Conservation (phyloP, 225 moss, liverwort and hornwort species). For the Pseudisothecium myosuroides region DNA sequence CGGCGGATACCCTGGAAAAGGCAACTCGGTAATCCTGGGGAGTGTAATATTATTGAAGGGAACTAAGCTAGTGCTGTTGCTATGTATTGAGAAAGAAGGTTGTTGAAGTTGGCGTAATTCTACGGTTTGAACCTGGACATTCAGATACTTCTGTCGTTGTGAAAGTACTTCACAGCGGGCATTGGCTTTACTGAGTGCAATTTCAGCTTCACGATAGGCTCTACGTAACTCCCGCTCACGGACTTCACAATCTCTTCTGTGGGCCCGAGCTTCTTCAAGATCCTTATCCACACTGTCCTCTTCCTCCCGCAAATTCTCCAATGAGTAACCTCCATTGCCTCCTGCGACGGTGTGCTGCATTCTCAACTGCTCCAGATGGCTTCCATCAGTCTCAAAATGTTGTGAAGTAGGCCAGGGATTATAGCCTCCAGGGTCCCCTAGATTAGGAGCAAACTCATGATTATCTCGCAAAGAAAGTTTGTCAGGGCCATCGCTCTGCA, state of each 20-base stretch:
- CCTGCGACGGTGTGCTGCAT: neutral
- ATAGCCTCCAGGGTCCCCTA: neutral
- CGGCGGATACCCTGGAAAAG: neutral
- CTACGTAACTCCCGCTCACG: conserved; percentile 50
- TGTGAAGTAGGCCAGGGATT: neutral
- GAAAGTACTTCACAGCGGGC: conserved; percentile 40
- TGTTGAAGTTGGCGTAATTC: conserved; percentile 20
- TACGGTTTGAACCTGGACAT: conserved; percentile 40
- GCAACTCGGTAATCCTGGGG: conserved; percentile 5
- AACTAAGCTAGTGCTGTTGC: conserved; percentile 6
- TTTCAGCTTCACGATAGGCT: conserved; percentile 56
- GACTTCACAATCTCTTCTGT: conserved; percentile 50
- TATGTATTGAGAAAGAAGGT: conserved; percentile 3
- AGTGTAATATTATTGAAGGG: neutral
- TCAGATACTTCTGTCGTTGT: conserved; percentile 38
- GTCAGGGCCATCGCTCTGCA: neutral
- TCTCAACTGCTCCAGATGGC: conserved; percentile 2
- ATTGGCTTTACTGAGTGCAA: conserved; percentile 42
- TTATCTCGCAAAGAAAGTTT: neutral
- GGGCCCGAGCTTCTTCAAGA: conserved; percentile 53
- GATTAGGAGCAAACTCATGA: neutral
- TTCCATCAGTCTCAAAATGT: neutral
- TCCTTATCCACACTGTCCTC: conserved; percentile 63
- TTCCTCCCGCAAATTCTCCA: conserved; percentile 51
- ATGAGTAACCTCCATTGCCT: neutral